These are phyloP conservation scores for Cudoniella acicularis DNA, from an alignment of 495 filamentous ascomycete species.

Conservation along the genomic window DNA sequence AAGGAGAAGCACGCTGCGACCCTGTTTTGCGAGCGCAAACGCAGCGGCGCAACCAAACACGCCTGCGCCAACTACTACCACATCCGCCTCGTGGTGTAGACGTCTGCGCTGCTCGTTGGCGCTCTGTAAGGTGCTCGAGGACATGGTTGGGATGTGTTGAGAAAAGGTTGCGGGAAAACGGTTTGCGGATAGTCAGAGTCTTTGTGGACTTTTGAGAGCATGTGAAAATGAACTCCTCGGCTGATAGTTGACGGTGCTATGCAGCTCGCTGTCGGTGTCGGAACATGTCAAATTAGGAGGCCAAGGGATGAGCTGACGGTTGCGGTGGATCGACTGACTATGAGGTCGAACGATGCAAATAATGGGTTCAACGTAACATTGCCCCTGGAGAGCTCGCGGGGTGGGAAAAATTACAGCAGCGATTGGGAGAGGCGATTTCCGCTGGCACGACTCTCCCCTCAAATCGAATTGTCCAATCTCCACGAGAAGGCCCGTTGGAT, in stretches of 20 bases:
- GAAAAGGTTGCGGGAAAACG: neutral
- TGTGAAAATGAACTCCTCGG: neutral
- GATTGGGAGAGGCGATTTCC: conserved; percentile 4
- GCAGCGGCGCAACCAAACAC: conserved; percentile 87
- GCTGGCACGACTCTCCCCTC: neutral
- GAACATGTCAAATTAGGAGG: conserved; percentile 3
- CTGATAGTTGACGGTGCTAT: neutral
- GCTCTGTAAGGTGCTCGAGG: neutral
- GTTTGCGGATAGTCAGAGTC: neutral
- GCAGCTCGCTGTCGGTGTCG: neutral
- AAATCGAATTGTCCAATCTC: neutral
- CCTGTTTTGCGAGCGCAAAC: conserved; percentile 75
- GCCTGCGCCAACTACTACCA: conserved; percentile 88
- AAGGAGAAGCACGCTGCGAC: conserved; percentile 85
- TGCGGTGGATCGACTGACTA: neutral
- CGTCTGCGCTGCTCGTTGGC: conserved; percentile 36
- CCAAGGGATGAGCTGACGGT: conserved; percentile 15
- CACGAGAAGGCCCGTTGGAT: neutral
- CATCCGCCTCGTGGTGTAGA: conserved; percentile 61
- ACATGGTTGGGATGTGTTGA: conserved; percentile 10
- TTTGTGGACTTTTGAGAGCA: conserved; percentile 3
- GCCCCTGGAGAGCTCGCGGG: neutral
- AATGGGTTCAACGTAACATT: neutral
- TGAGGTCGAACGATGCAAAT: neutral
- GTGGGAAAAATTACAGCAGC: neutral